A percentile compares a stretch with the other conserved stretches of the same genome.
Evolutionary conservation across 2,329 filamentous ascomycete species (phyloP).

Genomic region (Aspergillus bombycis): DNA sequence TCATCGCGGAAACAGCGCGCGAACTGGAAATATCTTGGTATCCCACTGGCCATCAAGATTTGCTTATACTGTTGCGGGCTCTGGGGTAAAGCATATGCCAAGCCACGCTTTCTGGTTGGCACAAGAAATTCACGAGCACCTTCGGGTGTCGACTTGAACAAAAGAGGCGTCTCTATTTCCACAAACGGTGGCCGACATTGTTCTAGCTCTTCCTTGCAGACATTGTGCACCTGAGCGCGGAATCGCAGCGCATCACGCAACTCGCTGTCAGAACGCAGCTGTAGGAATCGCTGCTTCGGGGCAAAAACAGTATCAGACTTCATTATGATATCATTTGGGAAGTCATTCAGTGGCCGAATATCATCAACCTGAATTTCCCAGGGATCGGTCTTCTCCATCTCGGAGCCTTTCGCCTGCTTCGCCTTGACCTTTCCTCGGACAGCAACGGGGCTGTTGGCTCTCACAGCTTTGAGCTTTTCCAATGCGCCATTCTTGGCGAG

Average conservation of each 20-base stretch:
- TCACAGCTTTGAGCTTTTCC: conserved; percentile 48
- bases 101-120: conserved; percentile 74
- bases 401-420: conserved; percentile 40
- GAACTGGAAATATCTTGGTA: conserved; percentile 85
- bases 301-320: conserved; percentile 74
- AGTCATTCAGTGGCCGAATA: conserved; percentile 70
- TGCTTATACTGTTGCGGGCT: conserved; percentile 99
- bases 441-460: conserved; percentile 58
- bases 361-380: conserved; percentile 65
- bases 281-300: conserved; percentile 75
- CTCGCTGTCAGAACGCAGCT: conserved; percentile 73
- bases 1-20: conserved; percentile 95
- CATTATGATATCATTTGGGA: conserved; percentile 76
- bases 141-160: conserved; percentile 98
- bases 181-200: conserved; percentile 60
- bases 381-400: conserved; percentile 32
- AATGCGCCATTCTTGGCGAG: conserved; percentile 40
- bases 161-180: conserved; percentile 86
- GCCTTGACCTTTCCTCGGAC: conserved; percentile 53
- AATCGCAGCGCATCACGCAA: conserved; percentile 71
- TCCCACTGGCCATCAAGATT: conserved; percentile 89
- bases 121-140: conserved; percentile 94
- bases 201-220: conserved; percentile 59
- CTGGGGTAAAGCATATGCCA: conserved; percentile 89
- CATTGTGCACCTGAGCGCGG: conserved; percentile 63